Evolutionary conservation across 1,284 basidiomycete genomes (phyloP).

Genomic region (Fomitiporia mediterranea): DNA sequence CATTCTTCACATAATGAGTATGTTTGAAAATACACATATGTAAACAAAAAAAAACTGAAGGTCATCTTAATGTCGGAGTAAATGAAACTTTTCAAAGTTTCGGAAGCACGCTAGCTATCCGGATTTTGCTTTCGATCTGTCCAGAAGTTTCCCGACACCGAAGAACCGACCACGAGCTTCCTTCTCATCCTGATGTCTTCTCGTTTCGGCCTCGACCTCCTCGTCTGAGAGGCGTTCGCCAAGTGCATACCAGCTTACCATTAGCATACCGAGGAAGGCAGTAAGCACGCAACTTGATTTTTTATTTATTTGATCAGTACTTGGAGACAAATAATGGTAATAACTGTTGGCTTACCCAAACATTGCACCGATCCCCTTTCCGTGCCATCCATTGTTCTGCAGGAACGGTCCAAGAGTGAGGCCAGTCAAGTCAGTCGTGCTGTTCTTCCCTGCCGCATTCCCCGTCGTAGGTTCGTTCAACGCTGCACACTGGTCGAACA

Average conservation of each 20-base stretch:
- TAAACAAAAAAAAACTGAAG: too few species aligned
- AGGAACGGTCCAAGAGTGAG: constrained; percentile 61
- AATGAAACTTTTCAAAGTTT: too few species aligned
- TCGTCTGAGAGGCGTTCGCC: constrained; percentile 65
- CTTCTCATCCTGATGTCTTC: constrained; percentile 51
- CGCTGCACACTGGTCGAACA: constrained; percentile 70
- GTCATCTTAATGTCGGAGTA: too few species aligned
- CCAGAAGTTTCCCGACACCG: background rate
- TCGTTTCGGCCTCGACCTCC: constrained; percentile 71
- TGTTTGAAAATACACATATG: too few species aligned
- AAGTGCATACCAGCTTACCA: constrained; percentile 79
- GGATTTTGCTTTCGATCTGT: background rate
- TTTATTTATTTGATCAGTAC: too few species aligned
- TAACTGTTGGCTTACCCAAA: constrained; percentile 48
- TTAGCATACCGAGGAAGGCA: constrained; percentile 75
- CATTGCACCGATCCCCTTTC: constrained; percentile 80
- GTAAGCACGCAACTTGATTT: constrained; percentile 69
- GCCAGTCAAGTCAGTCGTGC: constrained; percentile 58
- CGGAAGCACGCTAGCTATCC: too few species aligned
- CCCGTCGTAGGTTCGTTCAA: constrained; percentile 59
- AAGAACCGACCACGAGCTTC: constrained; percentile 23
- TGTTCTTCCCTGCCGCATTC: constrained; percentile 75
- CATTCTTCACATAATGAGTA: too few species aligned
- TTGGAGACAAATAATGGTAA: too few species aligned
- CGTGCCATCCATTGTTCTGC: constrained; percentile 74